Base-by-base conservation (phyloP, 306 rosid species). In the Lathyrus oleraceus region DNA sequence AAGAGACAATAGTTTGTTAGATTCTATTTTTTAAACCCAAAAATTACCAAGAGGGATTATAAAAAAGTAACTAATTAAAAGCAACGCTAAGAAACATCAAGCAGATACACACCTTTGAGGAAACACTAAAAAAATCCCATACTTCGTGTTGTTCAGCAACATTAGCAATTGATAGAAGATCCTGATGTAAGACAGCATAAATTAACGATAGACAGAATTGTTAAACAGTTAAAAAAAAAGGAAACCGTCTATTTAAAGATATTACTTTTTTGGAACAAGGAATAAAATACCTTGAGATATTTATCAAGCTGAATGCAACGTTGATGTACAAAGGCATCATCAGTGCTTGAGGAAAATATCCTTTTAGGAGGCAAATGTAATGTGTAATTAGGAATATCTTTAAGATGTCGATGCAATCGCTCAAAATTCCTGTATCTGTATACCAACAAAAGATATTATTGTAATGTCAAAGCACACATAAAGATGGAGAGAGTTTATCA, bases 301-400 rank as follows among this genome's bases (percentile, higher is more conserved):
- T 78, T 95, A 77, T 91, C 97, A 42, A 95, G 96, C 75, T 86
- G 99, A 77, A 91, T 82, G 87, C 99, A 91, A n/a, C 97, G 91
- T 81, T 86, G 92, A 82, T 89, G 97, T 77, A 95, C 99, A 85
- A 95, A 95, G 77, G 99, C 76, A 65, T 95, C 99, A 83, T 95
- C 99, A 32, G 99, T 95, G 85, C 84, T 95, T 76, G 99, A 95
- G 28, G 99, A 91, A 84, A 95, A 95, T 86, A 95, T 95, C 76
- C 99, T 85, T 82, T 95, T 95, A 69, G 99, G 99, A 53, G 99
- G 99, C 76, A 95, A 78, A 70, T 89, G 89, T 42, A 95, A 80
- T 11, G 87, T 89, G 71, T 91, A 91, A 78, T 91, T 89, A n/a
- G 99, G 99, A 81, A 86, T 86, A 68, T 91, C 96, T 79, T 95